These are phyloP conservation scores for Sporothrix inflata DNA, from an alignment of 2,329 filamentous ascomycete genomes.

Conservation along the genomic window DNA sequence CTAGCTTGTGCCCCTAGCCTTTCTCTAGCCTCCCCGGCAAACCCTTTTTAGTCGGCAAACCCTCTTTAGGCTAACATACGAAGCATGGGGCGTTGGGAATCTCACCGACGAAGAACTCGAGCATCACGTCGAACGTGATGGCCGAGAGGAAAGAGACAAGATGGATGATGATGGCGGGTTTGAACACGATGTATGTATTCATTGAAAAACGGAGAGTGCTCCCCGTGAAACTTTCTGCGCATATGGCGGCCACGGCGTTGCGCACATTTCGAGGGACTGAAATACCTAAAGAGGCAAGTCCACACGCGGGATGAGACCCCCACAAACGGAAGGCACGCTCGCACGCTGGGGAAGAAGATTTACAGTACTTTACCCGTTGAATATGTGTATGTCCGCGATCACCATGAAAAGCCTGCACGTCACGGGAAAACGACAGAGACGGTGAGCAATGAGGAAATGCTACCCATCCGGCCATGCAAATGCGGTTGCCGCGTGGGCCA, in stretches of 20 bases:
- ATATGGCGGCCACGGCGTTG: not conserved
- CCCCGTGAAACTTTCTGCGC: not conserved
- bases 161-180: no score
- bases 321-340: slow-evolving; percentile 4
- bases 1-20: not conserved
- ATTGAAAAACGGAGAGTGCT: no score
- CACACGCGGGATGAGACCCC: slow-evolving; percentile 26
- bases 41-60: slow-evolving; percentile 6
- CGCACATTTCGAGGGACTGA: not conserved
- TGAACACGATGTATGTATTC: no score
- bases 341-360: not conserved
- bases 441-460: not conserved
- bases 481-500: slow-evolving; percentile 15
- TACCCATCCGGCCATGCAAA: not conserved
- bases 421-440: not conserved
- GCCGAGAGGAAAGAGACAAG: no score
- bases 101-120: not conserved
- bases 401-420: not conserved
- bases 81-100: not conserved
- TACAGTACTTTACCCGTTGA: not conserved
- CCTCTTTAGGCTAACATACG: slow-evolving; percentile 1
- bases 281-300: slow-evolving; percentile 28
- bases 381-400: no score
- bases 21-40: slow-evolving; percentile 12
- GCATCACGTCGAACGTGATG: no score